A percentile compares a stretch with the other conserved stretches of the same genome.
Evolutionary conservation across 768 basidiomycete genomes (phyloP).

Genomic region (Psilocybe tampanensis): DNA sequence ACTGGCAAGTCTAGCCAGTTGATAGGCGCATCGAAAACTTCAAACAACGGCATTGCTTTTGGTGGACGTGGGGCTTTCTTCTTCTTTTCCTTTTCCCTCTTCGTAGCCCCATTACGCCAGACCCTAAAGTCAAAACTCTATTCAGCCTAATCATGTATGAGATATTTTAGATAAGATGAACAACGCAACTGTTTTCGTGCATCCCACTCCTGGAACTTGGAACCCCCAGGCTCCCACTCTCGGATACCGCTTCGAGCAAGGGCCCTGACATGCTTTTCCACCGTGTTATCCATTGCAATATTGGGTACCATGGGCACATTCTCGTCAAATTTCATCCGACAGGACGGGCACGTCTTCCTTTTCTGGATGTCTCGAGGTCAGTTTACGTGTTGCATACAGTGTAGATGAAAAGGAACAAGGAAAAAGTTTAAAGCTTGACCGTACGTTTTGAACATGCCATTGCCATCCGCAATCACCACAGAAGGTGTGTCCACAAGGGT

Average conservation of each 20-base stretch:
- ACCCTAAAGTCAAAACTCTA: conserved; percentile 27
- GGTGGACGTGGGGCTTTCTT: conserved; percentile 11
- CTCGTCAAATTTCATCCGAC: conserved; percentile 49
- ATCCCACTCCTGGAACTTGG: conserved; percentile 51
- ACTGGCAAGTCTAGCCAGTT: conserved; percentile 16
- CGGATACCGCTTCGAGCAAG: conserved; percentile 42
- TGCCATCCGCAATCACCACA: conserved; percentile 68
- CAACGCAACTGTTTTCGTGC: conserved; percentile 53
- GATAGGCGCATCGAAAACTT: conserved; percentile 12
- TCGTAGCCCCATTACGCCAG: conserved; percentile 33
- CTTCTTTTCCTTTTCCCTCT: conserved; percentile 25
- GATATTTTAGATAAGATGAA: background rate
- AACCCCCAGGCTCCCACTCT: conserved; percentile 57
- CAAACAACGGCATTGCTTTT: conserved; percentile 8
- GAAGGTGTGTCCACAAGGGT: conserved; percentile 75
- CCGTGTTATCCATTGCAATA: conserved; percentile 58
- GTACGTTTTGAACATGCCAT: conserved; percentile 60
- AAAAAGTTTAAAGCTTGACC: conserved; percentile 16
- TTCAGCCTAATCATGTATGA: background rate
- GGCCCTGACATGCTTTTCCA: conserved; percentile 62
- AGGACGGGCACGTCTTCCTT: conserved; percentile 55
- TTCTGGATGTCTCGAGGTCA: conserved; percentile 9
- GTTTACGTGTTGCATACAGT: background rate
- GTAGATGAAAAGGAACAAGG: background rate
- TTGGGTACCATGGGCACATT: conserved; percentile 62